phyloP scores from a whole-genome alignment of 169 alveolate genomes.

The Plasmodium berghei region DNA sequence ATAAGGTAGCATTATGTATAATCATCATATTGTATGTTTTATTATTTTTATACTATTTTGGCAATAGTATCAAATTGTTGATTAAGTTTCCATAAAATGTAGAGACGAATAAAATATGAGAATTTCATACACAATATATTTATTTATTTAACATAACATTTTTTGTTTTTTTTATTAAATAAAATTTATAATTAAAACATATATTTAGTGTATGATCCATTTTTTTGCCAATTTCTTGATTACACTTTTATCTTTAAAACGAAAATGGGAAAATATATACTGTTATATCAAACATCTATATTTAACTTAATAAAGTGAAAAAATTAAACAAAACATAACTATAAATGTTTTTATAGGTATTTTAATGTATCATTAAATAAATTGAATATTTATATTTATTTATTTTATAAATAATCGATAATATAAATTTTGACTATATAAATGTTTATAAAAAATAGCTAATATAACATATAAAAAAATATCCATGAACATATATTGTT shows the following conservation, averaged over 20 bases:
- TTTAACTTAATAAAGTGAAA: neutral
- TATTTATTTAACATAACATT: conserved; percentile 10
- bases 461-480: no score
- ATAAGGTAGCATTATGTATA: neutral
- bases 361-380: neutral
- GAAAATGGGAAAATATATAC: conserved; percentile 24
- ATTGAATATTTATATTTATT: no score
- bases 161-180: conserved; percentile 15
- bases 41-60: neutral
- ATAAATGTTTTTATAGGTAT: neutral
- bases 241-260: conserved; percentile 8
- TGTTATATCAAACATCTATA: conserved; percentile 18
- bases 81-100: neutral
- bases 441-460: no score
- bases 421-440: no score
- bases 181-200: conserved; percentile 16
- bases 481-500: no score
- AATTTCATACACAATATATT: conserved; percentile 14
- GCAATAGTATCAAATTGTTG: conserved; percentile 13
- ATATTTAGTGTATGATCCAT: neutral
- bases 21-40: conserved; percentile 4
- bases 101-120: conserved; percentile 5
- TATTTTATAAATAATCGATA: no score
- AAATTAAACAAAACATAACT: neutral
- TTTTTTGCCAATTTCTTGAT: conserved; percentile 2